These are phyloP conservation scores for Vaccinium corymbosum DNA, from an alignment of 148 eudicot genomes.

Conservation along the genomic window DNA sequence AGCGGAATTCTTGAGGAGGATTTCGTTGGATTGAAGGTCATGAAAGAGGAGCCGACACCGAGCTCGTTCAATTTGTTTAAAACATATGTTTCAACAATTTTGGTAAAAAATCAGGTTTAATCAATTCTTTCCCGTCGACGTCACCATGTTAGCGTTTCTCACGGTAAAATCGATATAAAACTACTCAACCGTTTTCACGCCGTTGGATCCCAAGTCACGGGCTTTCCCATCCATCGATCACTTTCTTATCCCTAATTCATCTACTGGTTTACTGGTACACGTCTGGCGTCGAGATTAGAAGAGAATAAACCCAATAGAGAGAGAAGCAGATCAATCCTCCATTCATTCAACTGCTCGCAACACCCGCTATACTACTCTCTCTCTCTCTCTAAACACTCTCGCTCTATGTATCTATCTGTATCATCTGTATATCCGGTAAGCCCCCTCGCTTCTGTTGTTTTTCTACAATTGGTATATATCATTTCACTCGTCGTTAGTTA, in stretches of 20 bases:
- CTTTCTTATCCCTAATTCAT: slow-evolving; percentile 7
- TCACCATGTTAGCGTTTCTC: slow-evolving; percentile 14
- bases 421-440: slow-evolving; percentile 16
- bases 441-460: not conserved
- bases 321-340: not conserved
- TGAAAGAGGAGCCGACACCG: too few species aligned
- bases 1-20: too few species aligned
- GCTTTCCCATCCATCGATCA: slow-evolving; percentile 17
- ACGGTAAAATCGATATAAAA: slow-evolving; percentile 12
- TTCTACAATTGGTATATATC: not conserved
- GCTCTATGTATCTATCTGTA: not conserved
- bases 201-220: not conserved
- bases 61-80: too few species aligned
- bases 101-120: too few species aligned
- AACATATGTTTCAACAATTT: too few species aligned
- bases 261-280: not conserved
- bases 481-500: not conserved
- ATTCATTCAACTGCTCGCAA: slow-evolving; percentile 10
- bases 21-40: too few species aligned
- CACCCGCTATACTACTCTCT: not conserved
- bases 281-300: not conserved
- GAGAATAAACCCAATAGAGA: not conserved
- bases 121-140: not conserved
- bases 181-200: not conserved
- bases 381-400: not conserved